Percentiles rank a stretch among this genome's conserved stretches.
phyloP scores from a whole-genome alignment of 2,329 filamentous ascomycete species.

The Pseudopithomyces chartarum region DNA sequence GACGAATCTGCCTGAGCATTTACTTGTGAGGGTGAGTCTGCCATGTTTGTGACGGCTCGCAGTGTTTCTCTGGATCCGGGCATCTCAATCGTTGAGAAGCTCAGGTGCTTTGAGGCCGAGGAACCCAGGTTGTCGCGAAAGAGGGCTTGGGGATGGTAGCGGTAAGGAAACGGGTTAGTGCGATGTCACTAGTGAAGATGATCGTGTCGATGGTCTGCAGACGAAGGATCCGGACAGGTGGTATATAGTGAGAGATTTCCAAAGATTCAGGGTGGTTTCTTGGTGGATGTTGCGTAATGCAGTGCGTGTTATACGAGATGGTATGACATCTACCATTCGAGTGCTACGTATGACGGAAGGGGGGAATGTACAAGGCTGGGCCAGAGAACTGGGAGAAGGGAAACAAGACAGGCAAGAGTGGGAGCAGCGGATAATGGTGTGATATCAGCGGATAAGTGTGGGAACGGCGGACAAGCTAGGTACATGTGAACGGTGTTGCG shows the following conservation, averaged over 20 bases:
- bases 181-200: no score
- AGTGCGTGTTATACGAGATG: background rate
- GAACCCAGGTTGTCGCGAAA: no score
- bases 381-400: background rate
- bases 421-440: background rate
- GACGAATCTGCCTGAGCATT: conserved; percentile 18
- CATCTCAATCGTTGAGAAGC: background rate
- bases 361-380: background rate
- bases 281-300: background rate
- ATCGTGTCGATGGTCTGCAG: no score
- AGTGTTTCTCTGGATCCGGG: no score
- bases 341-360: background rate
- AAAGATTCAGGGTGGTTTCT: background rate
- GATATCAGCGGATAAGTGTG: no score
- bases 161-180: background rate
- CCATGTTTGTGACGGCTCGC: background rate
- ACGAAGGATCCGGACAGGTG: background rate
- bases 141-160: background rate
- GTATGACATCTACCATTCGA: background rate
- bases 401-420: background rate
- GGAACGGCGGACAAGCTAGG: background rate
- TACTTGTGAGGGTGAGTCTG: conserved; percentile 6
- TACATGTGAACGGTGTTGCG: background rate
- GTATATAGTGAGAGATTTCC: background rate
- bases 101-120: no score